phyloP scores from a whole-genome alignment of 106 monocot genomes.

The Allium fistulosum region DNA sequence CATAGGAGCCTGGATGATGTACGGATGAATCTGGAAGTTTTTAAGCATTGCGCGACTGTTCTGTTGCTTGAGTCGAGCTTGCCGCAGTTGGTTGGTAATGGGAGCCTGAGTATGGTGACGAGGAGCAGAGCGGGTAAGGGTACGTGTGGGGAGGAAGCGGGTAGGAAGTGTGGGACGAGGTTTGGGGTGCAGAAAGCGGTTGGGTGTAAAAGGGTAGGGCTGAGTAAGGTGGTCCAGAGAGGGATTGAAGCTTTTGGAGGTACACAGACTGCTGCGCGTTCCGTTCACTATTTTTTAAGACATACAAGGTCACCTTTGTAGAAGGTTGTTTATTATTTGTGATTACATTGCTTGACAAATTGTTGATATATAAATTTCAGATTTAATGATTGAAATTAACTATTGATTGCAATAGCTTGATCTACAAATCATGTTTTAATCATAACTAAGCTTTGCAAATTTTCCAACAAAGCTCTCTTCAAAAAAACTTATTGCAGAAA shows the following conservation, averaged over 20 bases:
- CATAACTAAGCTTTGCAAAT: background rate
- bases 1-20: slow-evolving; percentile 97
- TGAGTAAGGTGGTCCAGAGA: slow-evolving; percentile 50
- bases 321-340: too few relatives aligned
- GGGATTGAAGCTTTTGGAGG: slow-evolving; percentile 30
- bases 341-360: too few relatives aligned
- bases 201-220: slow-evolving; percentile 29
- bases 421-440: background rate
- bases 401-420: background rate
- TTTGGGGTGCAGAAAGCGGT: slow-evolving; percentile 17
- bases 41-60: slow-evolving; percentile 88
- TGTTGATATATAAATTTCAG: slow-evolving; percentile 14
- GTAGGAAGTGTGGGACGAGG: slow-evolving; percentile 34
- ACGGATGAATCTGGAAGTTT: slow-evolving; percentile 86
- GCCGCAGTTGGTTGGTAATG: slow-evolving; percentile 37
- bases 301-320: slow-evolving; percentile 40
- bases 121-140: slow-evolving; percentile 50
- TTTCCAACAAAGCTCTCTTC: too few relatives aligned
- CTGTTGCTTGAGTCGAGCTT: slow-evolving; percentile 76
- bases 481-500: too few relatives aligned
- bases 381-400: background rate
- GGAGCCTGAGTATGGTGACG: slow-evolving; percentile 33
- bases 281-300: slow-evolving; percentile 28
- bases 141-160: slow-evolving; percentile 37
- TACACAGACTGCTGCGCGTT: slow-evolving; percentile 16